These are phyloP conservation scores for Brachypodium distachyon DNA, from an alignment of 202 grass and related monocot species.

Conservation along the genomic window DNA sequence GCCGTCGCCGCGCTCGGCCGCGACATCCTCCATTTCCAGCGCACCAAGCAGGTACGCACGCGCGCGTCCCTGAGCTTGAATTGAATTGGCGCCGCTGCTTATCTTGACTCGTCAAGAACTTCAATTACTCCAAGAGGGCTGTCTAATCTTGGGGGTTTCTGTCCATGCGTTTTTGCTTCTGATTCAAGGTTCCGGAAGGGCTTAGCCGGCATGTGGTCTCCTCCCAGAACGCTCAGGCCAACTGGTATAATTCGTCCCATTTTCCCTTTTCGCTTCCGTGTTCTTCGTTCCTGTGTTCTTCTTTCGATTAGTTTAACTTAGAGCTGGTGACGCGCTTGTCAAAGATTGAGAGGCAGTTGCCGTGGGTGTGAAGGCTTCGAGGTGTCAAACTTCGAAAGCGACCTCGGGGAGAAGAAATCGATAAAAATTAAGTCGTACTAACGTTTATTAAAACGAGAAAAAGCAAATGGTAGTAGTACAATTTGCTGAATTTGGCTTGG, in stretches of 20 bases:
- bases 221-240: constrained; percentile 84
- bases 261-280: not conserved
- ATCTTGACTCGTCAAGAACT: too few relatives aligned
- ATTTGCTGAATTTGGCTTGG: not conserved
- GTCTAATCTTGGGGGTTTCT: too few relatives aligned
- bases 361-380: not conserved
- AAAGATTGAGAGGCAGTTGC: not conserved
- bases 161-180: too few relatives aligned
- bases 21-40: constrained; percentile 54
- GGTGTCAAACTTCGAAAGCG: not conserved
- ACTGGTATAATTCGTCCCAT: constrained; percentile 43
- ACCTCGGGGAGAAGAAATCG: not conserved
- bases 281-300: not conserved
- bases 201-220: constrained; percentile 68
- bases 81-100: too few relatives aligned
- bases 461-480: not conserved
- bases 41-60: constrained; percentile 52
- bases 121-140: too few relatives aligned
- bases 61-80: not conserved
- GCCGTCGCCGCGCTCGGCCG: constrained; percentile 55
- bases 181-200: constrained; percentile 53
- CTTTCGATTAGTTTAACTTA: not conserved
- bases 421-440: not conserved
- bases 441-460: not conserved
- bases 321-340: not conserved